Conservation (phyloP, 2,329 filamentous ascomycete species). For the Fusarium sp. region DNA sequence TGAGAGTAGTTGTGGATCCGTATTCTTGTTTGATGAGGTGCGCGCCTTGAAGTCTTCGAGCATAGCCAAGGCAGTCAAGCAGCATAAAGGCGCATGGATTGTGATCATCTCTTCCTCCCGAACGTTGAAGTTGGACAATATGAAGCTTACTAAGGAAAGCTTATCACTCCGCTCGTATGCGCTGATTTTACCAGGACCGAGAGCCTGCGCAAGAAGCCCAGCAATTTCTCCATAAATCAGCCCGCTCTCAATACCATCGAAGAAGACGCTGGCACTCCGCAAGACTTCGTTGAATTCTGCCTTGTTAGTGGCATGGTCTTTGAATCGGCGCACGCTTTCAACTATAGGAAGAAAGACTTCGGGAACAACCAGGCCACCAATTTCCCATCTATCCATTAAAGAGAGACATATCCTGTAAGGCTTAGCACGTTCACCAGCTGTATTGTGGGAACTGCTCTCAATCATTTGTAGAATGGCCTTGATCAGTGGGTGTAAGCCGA, state of each 20-base stretch:
- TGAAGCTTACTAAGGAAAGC: conserved; percentile 82
- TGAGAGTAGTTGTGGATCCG: conserved; percentile 50
- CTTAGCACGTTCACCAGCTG: conserved; percentile 74
- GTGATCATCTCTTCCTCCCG: conserved; percentile 96
- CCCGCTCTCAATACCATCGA: conserved; percentile 95
- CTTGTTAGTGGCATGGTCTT: conserved; percentile 72
- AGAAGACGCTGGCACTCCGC: conserved; percentile 93
- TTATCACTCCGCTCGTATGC: conserved; percentile 69
- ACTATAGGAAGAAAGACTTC: conserved; percentile 90
- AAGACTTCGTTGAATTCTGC: conserved; percentile 86
- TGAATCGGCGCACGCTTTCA: conserved; percentile 81
- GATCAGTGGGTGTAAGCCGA: conserved; percentile 80
- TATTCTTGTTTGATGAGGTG: conserved; percentile 50
- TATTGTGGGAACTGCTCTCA: conserved; percentile 54
- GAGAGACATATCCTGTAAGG: conserved; percentile 94
- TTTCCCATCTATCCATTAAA: conserved; percentile 98
- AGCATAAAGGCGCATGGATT: conserved; percentile 82
- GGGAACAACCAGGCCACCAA: conserved; percentile 89
- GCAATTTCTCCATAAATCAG: conserved; percentile 90
- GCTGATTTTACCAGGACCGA: conserved; percentile 61
- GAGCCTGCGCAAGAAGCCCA: conserved; percentile 73
- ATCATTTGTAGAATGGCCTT: conserved; percentile 84
- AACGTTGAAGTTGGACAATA: conserved; percentile 90
- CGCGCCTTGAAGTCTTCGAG: conserved; percentile 65
- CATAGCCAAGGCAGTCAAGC: conserved; percentile 71